Evolutionary conservation across 192 early-diverging fungal species (phyloP), one percentile per base, ranked within the genome.

Genomic region (Spinellus fusiger): DNA sequence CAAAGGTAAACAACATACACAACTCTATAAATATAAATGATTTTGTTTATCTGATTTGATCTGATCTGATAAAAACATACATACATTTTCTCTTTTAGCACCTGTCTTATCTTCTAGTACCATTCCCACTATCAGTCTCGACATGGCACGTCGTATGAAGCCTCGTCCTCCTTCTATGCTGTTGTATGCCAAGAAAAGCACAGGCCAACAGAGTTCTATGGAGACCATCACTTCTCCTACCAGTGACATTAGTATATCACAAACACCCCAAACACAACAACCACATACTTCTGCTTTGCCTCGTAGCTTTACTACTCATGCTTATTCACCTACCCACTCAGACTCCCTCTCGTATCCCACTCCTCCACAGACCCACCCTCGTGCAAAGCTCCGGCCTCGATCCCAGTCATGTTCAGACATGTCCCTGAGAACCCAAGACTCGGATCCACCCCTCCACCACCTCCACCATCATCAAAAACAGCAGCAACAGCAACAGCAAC

Each of bases 71-170:
- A 12, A 12, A 29, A 27, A 1, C 27, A 54, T 15, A 54, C 16
- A 15, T 6, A 27, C 51, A 12, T 35, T 33, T 15, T 7, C 18
- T 0, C 25, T 56, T 56, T 35, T 35, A 48, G 79, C 81, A 0
- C 83, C 81, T 25, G 77, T 85, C 5, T 62, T 81, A 12, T 80
- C 79, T 3, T 85, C 83, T 13, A 79, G 75, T 46, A 77, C 74
- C 31, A 76, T 85, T 33, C 68, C 64, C 1, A 85, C 83, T 0
- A 69, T 85, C 16, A 65, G 79, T 0, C 58, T 85, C 12, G 69
- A 80, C 26, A 67, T 73, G 2, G 83, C 83, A 5, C 75, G 74
- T 23, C 57, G 77, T 47, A 59, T 80, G 74, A 66, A 65, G 15
- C 78, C 80, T 7, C 73, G 80, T 10, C 80, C 80, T 9, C 77